Conservation (phyloP, 108 stramenopile species). For the Schizochytrium sp. region DNA sequence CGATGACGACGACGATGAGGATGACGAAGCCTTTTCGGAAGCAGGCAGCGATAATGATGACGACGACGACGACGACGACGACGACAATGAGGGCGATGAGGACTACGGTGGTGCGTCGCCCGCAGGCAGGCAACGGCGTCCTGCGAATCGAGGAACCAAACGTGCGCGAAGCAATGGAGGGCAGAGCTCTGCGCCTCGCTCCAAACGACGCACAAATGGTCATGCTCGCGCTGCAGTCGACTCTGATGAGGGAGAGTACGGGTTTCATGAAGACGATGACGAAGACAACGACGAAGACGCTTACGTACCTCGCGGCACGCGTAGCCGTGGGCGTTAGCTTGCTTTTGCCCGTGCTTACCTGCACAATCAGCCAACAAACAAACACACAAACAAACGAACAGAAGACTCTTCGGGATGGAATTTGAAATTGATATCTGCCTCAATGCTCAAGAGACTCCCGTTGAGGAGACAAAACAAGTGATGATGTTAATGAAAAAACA, state of each 20-base stretch:
- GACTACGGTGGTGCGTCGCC: neutral
- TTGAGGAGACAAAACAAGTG: too few relatives aligned
- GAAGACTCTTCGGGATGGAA: too few relatives aligned
- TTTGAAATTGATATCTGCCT: too few relatives aligned
- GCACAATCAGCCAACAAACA: too few relatives aligned
- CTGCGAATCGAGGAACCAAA: too few relatives aligned
- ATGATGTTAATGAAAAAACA: neutral
- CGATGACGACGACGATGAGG: neutral
- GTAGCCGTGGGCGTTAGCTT: too few relatives aligned
- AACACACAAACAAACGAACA: too few relatives aligned
- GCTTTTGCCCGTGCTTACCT: too few relatives aligned
- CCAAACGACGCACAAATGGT: neutral
- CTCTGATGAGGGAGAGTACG: too few relatives aligned
- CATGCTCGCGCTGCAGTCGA: neutral
- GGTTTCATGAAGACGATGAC: neutral
- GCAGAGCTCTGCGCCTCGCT: neutral
- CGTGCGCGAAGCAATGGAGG: neutral
- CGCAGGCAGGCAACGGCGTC: too few relatives aligned
- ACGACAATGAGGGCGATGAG: neutral
- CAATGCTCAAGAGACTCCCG: too few relatives aligned
- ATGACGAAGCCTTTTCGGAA: neutral
- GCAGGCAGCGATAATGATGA: neutral
- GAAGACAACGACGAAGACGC: neutral
- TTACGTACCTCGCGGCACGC: too few relatives aligned
- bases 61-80: neutral